phyloP scores from a whole-genome alignment of 169 alveolate species.

The Blepharisma undulans region DNA sequence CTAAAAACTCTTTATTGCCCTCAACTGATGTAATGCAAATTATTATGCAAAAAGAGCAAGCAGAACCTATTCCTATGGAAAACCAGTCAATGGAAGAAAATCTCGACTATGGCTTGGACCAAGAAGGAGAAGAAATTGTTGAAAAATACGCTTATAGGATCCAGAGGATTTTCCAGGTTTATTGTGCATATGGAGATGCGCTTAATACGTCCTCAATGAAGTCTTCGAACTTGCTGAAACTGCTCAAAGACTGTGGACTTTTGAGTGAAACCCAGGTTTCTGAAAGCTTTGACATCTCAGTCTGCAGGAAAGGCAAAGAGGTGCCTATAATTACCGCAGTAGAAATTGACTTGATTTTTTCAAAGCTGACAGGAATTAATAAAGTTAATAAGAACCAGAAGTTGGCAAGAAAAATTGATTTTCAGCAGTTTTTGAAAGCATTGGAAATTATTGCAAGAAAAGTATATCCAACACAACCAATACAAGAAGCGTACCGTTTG shows the following conservation, averaged over 20 bases:
- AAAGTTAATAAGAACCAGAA: neutral
- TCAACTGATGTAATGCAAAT: neutral
- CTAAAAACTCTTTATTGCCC: neutral
- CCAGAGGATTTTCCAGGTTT: constrained; percentile 47
- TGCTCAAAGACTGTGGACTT: constrained; percentile 50
- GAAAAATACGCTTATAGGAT: constrained; percentile 40
- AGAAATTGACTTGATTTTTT: constrained; percentile 25
- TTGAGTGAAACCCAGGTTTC: neutral
- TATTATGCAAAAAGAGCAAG: neutral
- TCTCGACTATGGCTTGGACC: constrained; percentile 20
- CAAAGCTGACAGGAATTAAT: neutral
- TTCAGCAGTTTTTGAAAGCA: constrained; percentile 42
- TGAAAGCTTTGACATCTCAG: neutral
- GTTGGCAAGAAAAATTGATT: constrained; percentile 41
- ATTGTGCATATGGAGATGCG: constrained; percentile 58
- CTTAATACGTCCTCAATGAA: constrained; percentile 46
- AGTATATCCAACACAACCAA: neutral
- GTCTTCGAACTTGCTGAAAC: constrained; percentile 45
- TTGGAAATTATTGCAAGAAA: constrained; percentile 40
- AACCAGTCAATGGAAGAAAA: constrained; percentile 42
- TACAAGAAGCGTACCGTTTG: neutral
- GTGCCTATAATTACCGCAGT: neutral
- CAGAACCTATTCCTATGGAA: neutral
- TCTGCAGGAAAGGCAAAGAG: constrained; percentile 14
- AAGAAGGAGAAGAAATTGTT: neutral